Conservation (phyloP, 2,329 filamentous ascomycete species). For the Microdochium trichocladiopsis region DNA sequence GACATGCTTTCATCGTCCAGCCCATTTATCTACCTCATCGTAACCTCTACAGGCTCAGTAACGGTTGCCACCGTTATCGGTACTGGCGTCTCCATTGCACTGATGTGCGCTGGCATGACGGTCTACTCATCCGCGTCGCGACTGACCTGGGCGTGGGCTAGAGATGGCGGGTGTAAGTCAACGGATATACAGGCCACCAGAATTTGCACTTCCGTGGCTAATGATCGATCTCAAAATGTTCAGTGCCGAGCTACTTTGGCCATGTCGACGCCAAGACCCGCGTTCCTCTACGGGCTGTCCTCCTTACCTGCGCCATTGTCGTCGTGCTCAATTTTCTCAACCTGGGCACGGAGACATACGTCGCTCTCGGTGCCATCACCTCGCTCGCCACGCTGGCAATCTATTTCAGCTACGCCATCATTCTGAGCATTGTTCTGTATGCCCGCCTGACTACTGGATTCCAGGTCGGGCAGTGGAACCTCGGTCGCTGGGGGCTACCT, state of each 20-base stretch:
- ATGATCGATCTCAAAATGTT: no score
- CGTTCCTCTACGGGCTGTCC: constrained; percentile 4
- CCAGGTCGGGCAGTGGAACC: constrained; percentile 2
- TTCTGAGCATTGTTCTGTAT: constrained; percentile 2
- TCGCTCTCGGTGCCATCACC: constrained; percentile 6
- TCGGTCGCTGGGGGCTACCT: constrained; percentile 1
- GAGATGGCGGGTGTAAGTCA: constrained; percentile 3
- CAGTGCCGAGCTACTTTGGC: constrained; percentile 3
- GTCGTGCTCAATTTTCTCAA: constrained; percentile 4
- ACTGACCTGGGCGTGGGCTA: constrained; percentile 5
- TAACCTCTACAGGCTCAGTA: not conserved
- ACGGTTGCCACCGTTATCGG: constrained; percentile 1
- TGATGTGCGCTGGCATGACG: no score
- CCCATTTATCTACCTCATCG: constrained; percentile 3
- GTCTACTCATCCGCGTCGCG: constrained; percentile 4
- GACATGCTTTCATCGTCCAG: constrained; percentile 2
- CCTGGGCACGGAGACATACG: constrained; percentile 3
- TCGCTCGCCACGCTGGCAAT: constrained; percentile 5
- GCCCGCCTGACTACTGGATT: constrained; percentile 1
- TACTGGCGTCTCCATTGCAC: not conserved
- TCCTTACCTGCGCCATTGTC: constrained; percentile 3
- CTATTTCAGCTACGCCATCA: constrained; percentile 6
- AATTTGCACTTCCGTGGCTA: no score
- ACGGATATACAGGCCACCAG: no score
- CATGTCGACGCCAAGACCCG: constrained; percentile 4